Conservation (phyloP, 108 stramenopile species). For the Cylindrotheca fusiformis region DNA sequence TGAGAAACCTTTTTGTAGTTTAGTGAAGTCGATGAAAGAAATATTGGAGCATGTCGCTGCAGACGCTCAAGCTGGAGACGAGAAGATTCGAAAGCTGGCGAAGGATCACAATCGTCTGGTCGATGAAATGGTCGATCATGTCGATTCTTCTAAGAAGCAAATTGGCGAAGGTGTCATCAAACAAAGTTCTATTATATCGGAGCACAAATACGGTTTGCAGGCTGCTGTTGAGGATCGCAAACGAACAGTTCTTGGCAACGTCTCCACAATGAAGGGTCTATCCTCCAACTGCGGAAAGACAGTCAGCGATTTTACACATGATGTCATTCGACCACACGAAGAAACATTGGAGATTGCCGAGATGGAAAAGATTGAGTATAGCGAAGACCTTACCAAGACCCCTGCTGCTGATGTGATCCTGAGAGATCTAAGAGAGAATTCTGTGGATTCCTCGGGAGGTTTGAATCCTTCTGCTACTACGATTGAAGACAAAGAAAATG, state of each 20-base stretch:
- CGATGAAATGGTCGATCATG: neutral
- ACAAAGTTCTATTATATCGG: neutral
- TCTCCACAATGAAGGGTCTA: neutral
- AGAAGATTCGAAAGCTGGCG: constrained; percentile 4
- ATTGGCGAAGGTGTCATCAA: neutral
- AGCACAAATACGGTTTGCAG: neutral
- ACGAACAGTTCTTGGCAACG: neutral
- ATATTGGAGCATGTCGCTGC: neutral
- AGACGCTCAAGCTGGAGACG: neutral
- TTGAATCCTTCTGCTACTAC: too few relatives aligned
- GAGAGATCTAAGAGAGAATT: constrained; percentile 5
- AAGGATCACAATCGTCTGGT: constrained; percentile 16
- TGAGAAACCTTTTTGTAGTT: neutral
- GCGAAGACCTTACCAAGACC: constrained; percentile 39
- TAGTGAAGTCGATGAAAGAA: neutral
- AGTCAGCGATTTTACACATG: constrained; percentile 24
- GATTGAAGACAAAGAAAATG: too few relatives aligned
- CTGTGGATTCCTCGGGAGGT: too few relatives aligned
- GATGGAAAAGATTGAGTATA: constrained; percentile 31
- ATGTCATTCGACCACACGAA: constrained; percentile 37
- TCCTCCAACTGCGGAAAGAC: neutral
- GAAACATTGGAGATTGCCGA: constrained; percentile 27
- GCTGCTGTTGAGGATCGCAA: neutral
- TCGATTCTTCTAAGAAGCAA: neutral
- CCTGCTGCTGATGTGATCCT: constrained; percentile 41